Evolutionary conservation across 306 rosid genomes (phyloP).

Genomic region (Sicyos edulis): DNA sequence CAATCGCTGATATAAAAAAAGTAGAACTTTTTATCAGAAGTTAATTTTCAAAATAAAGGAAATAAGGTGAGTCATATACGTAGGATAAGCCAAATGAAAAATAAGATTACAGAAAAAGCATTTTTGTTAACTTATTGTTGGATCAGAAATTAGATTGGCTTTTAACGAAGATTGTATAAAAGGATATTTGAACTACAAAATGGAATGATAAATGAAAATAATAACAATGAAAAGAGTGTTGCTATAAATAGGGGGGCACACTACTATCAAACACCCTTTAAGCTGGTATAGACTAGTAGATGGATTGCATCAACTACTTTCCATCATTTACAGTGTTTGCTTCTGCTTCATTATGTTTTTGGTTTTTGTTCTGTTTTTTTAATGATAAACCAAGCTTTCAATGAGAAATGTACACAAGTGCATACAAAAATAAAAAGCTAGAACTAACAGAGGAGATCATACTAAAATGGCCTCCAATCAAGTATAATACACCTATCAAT

Average conservation of each 20-base stretch:
- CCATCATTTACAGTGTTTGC: not conserved
- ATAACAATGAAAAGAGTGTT: not conserved
- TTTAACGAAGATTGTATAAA: not conserved
- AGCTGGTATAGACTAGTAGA: not conserved
- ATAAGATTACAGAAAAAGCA: not conserved
- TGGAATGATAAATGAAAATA: not conserved
- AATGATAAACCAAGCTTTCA: too few relatives aligned
- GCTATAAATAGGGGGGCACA: not conserved
- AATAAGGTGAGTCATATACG: not conserved
- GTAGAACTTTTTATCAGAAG: not conserved
- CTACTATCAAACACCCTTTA: conserved; percentile 10
- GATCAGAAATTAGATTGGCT: not conserved
- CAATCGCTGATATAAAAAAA: too few relatives aligned
- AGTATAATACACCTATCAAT: too few relatives aligned
- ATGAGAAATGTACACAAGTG: too few relatives aligned
- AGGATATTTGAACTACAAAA: not conserved
- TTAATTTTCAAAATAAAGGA: not conserved
- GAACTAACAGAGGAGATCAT: too few relatives aligned
- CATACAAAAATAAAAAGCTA: too few relatives aligned
- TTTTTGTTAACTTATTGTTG: not conserved
- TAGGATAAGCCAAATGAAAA: not conserved
- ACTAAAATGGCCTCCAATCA: too few relatives aligned
- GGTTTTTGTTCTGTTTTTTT: too few relatives aligned
- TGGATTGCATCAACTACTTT: not conserved
- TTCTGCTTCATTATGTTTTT: not conserved